These are phyloP conservation scores for Bipolaris cookei DNA, from an alignment of 2,329 filamentous ascomycete species.

Conservation along the genomic window DNA sequence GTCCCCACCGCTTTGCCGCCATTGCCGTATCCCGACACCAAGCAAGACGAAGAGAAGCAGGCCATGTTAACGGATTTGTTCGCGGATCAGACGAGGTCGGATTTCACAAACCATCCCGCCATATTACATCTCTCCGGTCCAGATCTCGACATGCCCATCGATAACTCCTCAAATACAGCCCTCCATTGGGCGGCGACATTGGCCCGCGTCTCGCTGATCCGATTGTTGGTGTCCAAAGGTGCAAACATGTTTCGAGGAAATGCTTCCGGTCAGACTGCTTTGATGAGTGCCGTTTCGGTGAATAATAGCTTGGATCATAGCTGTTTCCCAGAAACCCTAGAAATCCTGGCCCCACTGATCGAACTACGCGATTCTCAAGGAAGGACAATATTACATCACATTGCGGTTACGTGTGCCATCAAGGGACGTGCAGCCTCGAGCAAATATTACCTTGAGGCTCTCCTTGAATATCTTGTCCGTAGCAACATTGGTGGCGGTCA, in stretches of 20 bases:
- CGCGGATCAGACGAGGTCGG: slow-evolving; percentile 65
- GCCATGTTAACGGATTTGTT: slow-evolving; percentile 77
- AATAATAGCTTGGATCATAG: slow-evolving; percentile 93
- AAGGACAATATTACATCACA: slow-evolving; percentile 92
- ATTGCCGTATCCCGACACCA: slow-evolving; percentile 62
- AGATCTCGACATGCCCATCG: slow-evolving; percentile 91
- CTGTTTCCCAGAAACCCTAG: slow-evolving; percentile 88
- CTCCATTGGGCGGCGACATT: slow-evolving; percentile 96
- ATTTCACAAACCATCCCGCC: slow-evolving; percentile 76
- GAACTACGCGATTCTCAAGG: slow-evolving; percentile 89
- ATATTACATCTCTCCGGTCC: slow-evolving; percentile 75
- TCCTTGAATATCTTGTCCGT: slow-evolving; percentile 92
- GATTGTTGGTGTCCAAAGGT: slow-evolving; percentile 80
- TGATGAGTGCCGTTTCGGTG: slow-evolving; percentile 91
- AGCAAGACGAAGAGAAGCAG: slow-evolving; percentile 79
- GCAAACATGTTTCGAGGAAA: slow-evolving; percentile 90
- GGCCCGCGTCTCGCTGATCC: slow-evolving; percentile 80
- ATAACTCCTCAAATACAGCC: slow-evolving; percentile 85
- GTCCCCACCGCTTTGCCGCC: slow-evolving; percentile 68
- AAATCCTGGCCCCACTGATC: slow-evolving; percentile 86
- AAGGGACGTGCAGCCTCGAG: slow-evolving; percentile 91
- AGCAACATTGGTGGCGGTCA: slow-evolving; percentile 58
- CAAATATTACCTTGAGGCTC: slow-evolving; percentile 92
- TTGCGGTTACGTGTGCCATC: slow-evolving; percentile 92
- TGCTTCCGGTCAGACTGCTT: slow-evolving; percentile 83